phyloP scores from a whole-genome alignment of 1,139 yeast genomes.

The Saccharomyces hybrid region DNA sequence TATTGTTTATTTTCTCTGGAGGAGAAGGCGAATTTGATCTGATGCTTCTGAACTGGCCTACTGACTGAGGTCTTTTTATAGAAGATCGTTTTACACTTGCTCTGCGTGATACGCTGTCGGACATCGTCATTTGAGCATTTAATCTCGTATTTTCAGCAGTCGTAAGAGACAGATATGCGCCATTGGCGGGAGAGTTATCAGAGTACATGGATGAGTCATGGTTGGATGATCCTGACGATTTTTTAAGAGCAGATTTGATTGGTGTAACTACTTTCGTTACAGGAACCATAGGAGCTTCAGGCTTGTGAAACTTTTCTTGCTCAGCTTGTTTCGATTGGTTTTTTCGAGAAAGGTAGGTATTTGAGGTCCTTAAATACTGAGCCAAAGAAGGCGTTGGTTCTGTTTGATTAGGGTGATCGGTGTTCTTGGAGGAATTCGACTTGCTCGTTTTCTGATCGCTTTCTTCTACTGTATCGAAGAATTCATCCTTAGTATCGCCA shows the following conservation, averaged over 20 bases:
- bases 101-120: slow-evolving; percentile 27
- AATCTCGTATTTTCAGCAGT: slow-evolving; percentile 74
- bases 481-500: not conserved
- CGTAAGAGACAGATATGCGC: slow-evolving; percentile 58
- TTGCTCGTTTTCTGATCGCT: not conserved
- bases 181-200: slow-evolving; percentile 40
- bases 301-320: not conserved
- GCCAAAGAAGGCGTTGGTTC: slow-evolving; percentile 14
- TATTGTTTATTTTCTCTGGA: slow-evolving; percentile 9
- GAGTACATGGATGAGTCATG: slow-evolving; percentile 10
- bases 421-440: slow-evolving; percentile 2
- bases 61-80: slow-evolving; percentile 19
- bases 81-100: slow-evolving; percentile 7
- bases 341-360: slow-evolving; percentile 15
- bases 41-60: slow-evolving; percentile 7
- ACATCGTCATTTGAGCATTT: slow-evolving; percentile 49
- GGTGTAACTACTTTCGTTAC: slow-evolving; percentile 30
- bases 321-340: not conserved
- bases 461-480: not conserved
- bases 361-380: slow-evolving; percentile 20
- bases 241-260: slow-evolving; percentile 63
- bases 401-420: not conserved
- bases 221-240: slow-evolving; percentile 23
- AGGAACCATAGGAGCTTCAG: slow-evolving; percentile 1
- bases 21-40: slow-evolving; percentile 12